Percentiles rank a stretch among this genome's conserved stretches.
Conservation (phyloP, 2,329 filamentous ascomycete species). For the Botrytis paeoniae region DNA sequence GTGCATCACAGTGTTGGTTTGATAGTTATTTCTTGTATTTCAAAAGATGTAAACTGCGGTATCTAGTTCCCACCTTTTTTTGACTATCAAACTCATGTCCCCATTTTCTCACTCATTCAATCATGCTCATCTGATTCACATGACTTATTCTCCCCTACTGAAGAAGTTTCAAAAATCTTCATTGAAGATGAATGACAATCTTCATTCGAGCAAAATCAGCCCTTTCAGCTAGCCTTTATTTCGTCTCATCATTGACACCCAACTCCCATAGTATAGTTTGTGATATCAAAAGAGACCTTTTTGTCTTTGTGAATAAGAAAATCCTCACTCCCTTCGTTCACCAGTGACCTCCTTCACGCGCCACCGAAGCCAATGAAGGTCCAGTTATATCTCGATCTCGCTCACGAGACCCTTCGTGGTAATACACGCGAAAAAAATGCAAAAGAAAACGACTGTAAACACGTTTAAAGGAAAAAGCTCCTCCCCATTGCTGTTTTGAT, state of each 20-base stretch:
- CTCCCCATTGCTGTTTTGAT: conserved; percentile 21
- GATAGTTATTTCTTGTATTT: background rate
- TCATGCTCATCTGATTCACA: background rate
- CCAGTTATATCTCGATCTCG: conserved; percentile 21
- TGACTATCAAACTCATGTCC: conserved; percentile 12
- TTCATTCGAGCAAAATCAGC: conserved; percentile 1
- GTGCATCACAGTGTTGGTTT: background rate
- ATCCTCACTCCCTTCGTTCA: background rate
- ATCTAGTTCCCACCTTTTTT: background rate
- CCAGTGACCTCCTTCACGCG: background rate
- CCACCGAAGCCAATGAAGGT: conserved; percentile 21
- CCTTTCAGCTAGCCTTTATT: conserved; percentile 8
- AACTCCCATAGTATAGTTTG: conserved; percentile 10
- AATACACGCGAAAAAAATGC: conserved; percentile 30
- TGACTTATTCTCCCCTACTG: background rate
- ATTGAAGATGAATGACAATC: background rate
- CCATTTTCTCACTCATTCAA: background rate
- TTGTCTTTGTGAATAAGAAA: background rate
- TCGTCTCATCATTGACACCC: conserved; percentile 1
- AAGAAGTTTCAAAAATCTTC: background rate
- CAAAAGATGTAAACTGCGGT: background rate
- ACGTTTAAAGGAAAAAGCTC: conserved; percentile 24
- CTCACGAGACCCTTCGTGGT: conserved; percentile 29
- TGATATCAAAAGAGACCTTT: conserved; percentile 3
- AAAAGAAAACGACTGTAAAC: conserved; percentile 25